Conservation (phyloP, 1,139 yeast genomes). For the Wickerhamomyces sp. region DNA sequence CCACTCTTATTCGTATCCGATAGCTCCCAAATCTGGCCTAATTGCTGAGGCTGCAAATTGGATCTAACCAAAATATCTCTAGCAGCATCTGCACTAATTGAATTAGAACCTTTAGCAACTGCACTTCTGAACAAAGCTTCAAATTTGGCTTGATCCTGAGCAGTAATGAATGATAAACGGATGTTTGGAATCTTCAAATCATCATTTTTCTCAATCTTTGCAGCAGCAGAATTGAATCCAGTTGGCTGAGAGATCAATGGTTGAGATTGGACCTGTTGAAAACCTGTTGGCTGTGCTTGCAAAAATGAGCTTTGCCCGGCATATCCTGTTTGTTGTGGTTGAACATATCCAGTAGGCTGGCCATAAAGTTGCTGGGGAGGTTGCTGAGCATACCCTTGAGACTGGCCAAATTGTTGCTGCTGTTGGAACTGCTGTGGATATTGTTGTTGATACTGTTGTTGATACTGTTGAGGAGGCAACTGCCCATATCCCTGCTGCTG, state of each 20-base stretch:
- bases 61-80: conserved; percentile 79
- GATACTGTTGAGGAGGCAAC: conserved; percentile 2
- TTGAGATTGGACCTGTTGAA: conserved; percentile 10
- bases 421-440: conserved; percentile 2
- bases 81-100: conserved; percentile 77
- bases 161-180: conserved; percentile 77
- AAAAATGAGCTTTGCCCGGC: conserved; percentile 7
- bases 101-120: conserved; percentile 65
- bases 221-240: conserved; percentile 23
- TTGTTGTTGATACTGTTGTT: conserved; percentile 1
- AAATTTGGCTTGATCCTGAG: conserved; percentile 81
- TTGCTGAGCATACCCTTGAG: conserved; percentile 4
- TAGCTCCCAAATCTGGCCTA: conserved; percentile 87
- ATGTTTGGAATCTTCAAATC: conserved; percentile 24
- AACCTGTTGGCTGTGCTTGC: conserved; percentile 13
- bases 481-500: conserved; percentile 1
- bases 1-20: conserved; percentile 89
- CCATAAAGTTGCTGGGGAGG: conserved; percentile 16
- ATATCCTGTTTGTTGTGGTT: conserved; percentile 16
- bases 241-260: conserved; percentile 17
- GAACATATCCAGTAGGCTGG: conserved; percentile 16
- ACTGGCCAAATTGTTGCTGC: conserved; percentile 1
- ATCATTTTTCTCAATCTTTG: conserved; percentile 17
- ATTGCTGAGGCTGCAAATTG: conserved; percentile 65
- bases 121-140: conserved; percentile 81